Conservation (phyloP, 306 rosid genomes). For the Corylus avellana region DNA sequence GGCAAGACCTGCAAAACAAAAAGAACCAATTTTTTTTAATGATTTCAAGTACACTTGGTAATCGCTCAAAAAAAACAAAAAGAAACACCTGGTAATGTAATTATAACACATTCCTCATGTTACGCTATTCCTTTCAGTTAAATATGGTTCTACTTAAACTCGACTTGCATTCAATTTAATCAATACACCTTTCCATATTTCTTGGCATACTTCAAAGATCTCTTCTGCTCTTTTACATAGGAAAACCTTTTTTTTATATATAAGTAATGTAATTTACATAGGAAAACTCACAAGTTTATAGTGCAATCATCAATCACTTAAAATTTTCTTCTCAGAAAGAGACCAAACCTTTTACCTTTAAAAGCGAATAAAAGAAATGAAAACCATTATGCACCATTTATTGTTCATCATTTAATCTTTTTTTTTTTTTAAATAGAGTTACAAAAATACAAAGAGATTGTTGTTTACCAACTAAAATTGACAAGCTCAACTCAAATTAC, state of each 20-base stretch:
- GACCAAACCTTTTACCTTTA: not conserved
- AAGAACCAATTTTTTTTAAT: not conserved
- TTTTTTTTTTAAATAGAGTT: too few relatives aligned
- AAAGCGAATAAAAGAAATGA: not conserved
- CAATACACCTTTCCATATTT: not conserved
- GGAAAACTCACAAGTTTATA: not conserved
- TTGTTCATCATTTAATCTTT: too few relatives aligned
- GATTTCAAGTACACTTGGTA: not conserved
- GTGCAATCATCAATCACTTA: not conserved
- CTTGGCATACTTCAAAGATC: not conserved
- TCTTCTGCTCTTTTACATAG: not conserved
- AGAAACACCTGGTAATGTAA: not conserved
- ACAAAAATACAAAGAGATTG: not conserved
- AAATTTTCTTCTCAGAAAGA: not conserved
- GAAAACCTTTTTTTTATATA: too few relatives aligned
- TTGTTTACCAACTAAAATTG: not conserved
- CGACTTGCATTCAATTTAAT: not conserved
- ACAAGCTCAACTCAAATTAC: not conserved
- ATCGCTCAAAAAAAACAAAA: not conserved
- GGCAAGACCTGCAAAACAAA: conserved; percentile 74
- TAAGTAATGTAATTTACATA: not conserved
- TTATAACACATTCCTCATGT: not conserved
- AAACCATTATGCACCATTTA: not conserved
- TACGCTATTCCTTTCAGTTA: not conserved
- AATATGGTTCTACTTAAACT: not conserved